These are phyloP conservation scores for Venturia pyrina DNA, from an alignment of 2,329 filamentous ascomycete genomes.

Conservation along the genomic window DNA sequence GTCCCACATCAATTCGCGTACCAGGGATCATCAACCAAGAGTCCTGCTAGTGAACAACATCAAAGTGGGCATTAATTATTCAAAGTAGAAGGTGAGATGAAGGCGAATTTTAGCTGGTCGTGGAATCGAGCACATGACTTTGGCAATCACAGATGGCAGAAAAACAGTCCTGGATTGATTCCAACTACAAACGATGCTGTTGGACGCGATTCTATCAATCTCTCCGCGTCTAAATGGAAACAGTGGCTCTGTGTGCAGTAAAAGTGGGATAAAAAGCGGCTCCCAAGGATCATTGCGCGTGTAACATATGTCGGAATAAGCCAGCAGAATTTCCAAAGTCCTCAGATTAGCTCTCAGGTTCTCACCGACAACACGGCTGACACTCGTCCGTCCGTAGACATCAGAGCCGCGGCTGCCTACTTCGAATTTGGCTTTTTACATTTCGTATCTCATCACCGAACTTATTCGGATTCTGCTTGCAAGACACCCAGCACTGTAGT, in stretches of 20 bases:
- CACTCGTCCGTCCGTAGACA: not conserved
- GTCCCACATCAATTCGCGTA: too few relatives aligned
- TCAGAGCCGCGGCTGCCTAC: constrained; percentile 11
- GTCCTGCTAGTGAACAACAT: too few relatives aligned
- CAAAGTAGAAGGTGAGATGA: too few relatives aligned
- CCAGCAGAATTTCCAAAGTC: not conserved
- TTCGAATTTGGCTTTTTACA: constrained; percentile 14
- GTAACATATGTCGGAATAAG: not conserved
- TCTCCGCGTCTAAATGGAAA: not conserved
- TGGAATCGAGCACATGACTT: too few relatives aligned
- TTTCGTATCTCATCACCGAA: constrained; percentile 12
- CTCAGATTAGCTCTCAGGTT: constrained; percentile 14
- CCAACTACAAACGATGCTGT: not conserved
- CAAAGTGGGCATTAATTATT: too few relatives aligned
- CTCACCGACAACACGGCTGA: constrained; percentile 12
- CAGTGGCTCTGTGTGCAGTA: not conserved
- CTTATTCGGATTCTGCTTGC: constrained; percentile 6
- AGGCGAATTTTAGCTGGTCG: too few relatives aligned
- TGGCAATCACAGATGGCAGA: not conserved
- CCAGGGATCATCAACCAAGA: too few relatives aligned
- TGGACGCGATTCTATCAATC: not conserved
- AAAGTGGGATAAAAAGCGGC: not conserved
- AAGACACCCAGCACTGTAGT: constrained; percentile 1
- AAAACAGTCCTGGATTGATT: not conserved
- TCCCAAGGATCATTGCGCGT: not conserved